phyloP scores from a whole-genome alignment of 306 rosid genomes.

The Malus sylvestris region DNA sequence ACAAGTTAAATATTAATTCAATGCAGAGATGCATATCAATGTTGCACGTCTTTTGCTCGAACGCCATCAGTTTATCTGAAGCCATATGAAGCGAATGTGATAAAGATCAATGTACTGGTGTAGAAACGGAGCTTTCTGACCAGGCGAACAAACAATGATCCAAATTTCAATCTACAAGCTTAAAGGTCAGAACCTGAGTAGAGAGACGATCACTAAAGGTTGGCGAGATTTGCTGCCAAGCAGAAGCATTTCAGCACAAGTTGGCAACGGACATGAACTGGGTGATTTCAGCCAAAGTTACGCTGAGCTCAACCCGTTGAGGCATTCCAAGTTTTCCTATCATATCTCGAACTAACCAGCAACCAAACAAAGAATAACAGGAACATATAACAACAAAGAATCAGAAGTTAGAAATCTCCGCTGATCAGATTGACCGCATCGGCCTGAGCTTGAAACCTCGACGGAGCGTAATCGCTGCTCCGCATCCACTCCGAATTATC shows the following conservation, averaged over 20 bases:
- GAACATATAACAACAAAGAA: neutral
- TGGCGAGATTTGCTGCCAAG: neutral
- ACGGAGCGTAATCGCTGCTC: slow-evolving; percentile 77
- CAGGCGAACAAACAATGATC: slow-evolving; percentile 10
- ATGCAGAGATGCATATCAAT: slow-evolving; percentile 12
- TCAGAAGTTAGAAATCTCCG: slow-evolving; percentile 21
- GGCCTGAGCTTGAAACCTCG: slow-evolving; percentile 83
- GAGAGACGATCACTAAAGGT: neutral
- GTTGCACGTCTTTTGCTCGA: neutral
- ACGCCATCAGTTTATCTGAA: neutral
- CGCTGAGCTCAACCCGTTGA: neutral
- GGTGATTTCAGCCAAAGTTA: slow-evolving; percentile 1
- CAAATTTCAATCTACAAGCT: slow-evolving; percentile 1
- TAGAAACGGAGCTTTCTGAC: slow-evolving; percentile 1
- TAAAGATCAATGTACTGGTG: neutral
- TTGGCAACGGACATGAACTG: neutral
- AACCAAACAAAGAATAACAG: neutral
- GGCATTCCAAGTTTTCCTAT: neutral
- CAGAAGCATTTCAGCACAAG: slow-evolving; percentile 6
- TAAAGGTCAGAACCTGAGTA: slow-evolving; percentile 7
- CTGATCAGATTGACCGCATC: slow-evolving; percentile 86
- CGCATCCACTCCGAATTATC: slow-evolving; percentile 99
- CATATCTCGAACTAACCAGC: neutral
- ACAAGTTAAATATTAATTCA: neutral
- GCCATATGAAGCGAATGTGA: slow-evolving; percentile 6